These are phyloP conservation scores for Huntiella moniliformis DNA, from an alignment of 2,329 filamentous ascomycete species.

Conservation along the genomic window DNA sequence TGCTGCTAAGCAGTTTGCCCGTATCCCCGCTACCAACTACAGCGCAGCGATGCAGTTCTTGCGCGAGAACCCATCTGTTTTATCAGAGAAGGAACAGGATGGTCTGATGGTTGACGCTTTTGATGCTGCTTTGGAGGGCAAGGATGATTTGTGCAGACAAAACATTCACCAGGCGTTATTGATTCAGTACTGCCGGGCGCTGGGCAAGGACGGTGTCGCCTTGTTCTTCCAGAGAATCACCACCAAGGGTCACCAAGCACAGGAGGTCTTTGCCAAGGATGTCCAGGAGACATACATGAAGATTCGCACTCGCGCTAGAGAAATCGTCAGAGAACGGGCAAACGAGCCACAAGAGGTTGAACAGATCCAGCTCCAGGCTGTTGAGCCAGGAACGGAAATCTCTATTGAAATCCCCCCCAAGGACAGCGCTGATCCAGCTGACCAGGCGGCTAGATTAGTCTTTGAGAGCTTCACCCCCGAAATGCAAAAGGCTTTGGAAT, in stretches of 20 bases:
- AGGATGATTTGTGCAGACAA: slow-evolving; percentile 59
- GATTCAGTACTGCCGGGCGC: slow-evolving; percentile 80
- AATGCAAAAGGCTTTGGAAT: slow-evolving; percentile 64
- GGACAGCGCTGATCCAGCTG: slow-evolving; percentile 45
- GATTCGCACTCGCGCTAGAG: slow-evolving; percentile 58
- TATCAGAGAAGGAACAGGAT: slow-evolving; percentile 75
- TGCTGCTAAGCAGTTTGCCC: slow-evolving; percentile 62
- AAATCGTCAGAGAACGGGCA: slow-evolving; percentile 42
- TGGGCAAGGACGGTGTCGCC: slow-evolving; percentile 72
- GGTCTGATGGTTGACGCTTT: slow-evolving; percentile 83
- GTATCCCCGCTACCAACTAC: slow-evolving; percentile 62
- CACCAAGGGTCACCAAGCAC: slow-evolving; percentile 72
- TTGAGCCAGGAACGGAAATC: slow-evolving; percentile 83
- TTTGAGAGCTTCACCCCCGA: slow-evolving; percentile 73
- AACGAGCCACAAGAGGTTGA: slow-evolving; percentile 45
- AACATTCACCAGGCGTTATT: slow-evolving; percentile 87
- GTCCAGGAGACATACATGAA: slow-evolving; percentile 72
- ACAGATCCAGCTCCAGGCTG: slow-evolving; percentile 92
- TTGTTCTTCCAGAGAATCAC: slow-evolving; percentile 96
- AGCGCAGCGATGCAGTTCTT: slow-evolving; percentile 57
- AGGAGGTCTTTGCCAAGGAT: slow-evolving; percentile 80
- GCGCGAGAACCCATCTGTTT: slow-evolving; percentile 54
- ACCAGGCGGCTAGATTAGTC: slow-evolving; percentile 47
- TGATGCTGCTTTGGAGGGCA: slow-evolving; percentile 61
- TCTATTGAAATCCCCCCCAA: slow-evolving; percentile 64